Base-by-base conservation (phyloP, 805 yeast genomes). In the Metschnikowia sp. region DNA sequence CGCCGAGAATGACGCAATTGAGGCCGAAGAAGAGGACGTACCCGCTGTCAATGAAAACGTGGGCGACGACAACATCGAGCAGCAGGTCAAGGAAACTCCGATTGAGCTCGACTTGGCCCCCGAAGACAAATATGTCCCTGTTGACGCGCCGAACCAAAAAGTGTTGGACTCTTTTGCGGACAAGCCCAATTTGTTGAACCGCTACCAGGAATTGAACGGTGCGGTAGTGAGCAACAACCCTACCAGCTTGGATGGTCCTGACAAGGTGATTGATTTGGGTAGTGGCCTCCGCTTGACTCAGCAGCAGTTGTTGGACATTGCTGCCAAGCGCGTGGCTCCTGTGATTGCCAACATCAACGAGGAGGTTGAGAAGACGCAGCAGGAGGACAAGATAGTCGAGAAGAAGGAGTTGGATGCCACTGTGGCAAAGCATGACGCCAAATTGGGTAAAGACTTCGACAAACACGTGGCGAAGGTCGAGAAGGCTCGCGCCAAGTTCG, bases 261-360 rank as follows among this genome's bases (percentile, higher is more conserved):
- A 75, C 52, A 70, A 76, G 61, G 61, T 72, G 22, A 62, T 79
- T 52, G 75, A 77, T 54, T 65, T 79, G 51, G 84, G 84, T 46
- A 73, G 77, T 39, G 83, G 83, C 15, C 69, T 79, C 60, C 68
- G 60, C 40, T 68, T 79, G 69, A 75, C 83, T 39, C 81, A 79
- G 54, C 75, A 74, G 45, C 81, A 79, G 60, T 72, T 79, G 51
- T 68, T 77, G 54, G 83, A 71, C 42, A 75, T 79, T 57, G 84
- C 84, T 19, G 75, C 77, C 35, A 68, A 68, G 52, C 70, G 83
- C 53, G 81, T 79, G 34, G 77, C 78, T 32, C 84, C 84, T 5
- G 75, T 79, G 34, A 65, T 79, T 57, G 69, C 74, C 39, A 68
- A 63, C 52, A 78, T 79, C 58, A 76, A 78, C 57, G 76, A 72